Evolutionary conservation across 2,329 filamentous ascomycete species (phyloP).

Genomic region (Sporothrix inflata): DNA sequence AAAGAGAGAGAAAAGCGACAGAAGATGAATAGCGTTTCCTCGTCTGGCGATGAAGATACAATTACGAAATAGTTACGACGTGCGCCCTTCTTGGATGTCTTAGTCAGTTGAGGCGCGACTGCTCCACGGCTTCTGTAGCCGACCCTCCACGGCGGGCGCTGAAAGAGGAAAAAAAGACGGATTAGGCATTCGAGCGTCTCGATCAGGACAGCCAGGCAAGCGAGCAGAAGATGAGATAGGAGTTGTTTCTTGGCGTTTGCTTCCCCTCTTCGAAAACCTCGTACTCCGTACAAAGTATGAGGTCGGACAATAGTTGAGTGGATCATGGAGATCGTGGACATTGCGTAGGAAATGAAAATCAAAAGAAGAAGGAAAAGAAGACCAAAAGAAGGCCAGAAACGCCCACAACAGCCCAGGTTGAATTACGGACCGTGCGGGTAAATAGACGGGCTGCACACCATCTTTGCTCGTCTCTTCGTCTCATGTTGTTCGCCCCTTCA

Average conservation of each 20-base stretch:
- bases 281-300: neutral
- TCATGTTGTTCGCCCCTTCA: neutral
- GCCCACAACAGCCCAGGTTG: neutral
- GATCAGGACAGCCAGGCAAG: slow-evolving; percentile 11
- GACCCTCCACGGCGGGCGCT: slow-evolving; percentile 2
- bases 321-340: neutral
- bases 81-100: neutral
- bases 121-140: neutral
- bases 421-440: neutral
- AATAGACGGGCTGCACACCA: neutral
- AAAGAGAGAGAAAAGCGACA: neutral
- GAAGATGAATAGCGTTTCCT: neutral
- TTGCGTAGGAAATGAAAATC: neutral
- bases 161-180: neutral
- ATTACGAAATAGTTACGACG: neutral
- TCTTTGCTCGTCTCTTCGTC: slow-evolving; percentile 9
- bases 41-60: neutral
- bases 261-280: neutral
- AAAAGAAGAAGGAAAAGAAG: neutral
- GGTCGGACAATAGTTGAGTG: neutral
- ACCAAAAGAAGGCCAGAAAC: neutral
- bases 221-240: neutral
- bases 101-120: too few relatives aligned
- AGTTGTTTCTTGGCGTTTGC: neutral
- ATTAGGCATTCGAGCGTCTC: neutral